Percentiles rank a stretch among this genome's conserved stretches.
phyloP scores from a whole-genome alignment of 345 rosid genomes.

The Heritiera fomes region DNA sequence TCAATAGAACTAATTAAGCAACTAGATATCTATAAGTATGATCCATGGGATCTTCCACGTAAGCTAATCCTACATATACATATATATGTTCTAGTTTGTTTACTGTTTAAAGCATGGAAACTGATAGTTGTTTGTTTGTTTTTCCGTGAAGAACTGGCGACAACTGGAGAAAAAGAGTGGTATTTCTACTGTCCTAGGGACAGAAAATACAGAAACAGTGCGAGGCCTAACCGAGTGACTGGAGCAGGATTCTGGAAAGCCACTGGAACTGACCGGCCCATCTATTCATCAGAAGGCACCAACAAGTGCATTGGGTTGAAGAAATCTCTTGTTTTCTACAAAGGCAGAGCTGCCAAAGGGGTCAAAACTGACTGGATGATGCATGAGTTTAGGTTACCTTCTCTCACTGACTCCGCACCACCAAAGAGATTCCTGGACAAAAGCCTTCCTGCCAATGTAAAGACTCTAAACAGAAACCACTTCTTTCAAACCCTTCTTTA shows the following conservation, averaged over 20 bases:
- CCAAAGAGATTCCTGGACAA: constrained; percentile 52
- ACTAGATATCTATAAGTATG: constrained; percentile 84
- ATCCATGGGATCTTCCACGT: constrained; percentile 98
- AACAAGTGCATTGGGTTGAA: constrained; percentile 82
- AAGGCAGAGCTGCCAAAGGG: constrained; percentile 90
- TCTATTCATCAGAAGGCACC: constrained; percentile 70
- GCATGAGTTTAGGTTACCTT: constrained; percentile 93
- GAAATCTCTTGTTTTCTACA: constrained; percentile 90
- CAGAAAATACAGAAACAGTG: constrained; percentile 86
- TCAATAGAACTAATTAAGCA: constrained; percentile 80
- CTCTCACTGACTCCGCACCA: constrained; percentile 47
- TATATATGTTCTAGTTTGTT: not conserved
- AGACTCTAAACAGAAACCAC: not conserved
- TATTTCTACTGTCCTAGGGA: constrained; percentile 88
- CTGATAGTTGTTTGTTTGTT: not conserved
- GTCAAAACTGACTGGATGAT: constrained; percentile 97
- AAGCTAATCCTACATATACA: constrained; percentile 21
- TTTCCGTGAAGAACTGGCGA: constrained; percentile 52
- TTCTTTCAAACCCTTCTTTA: not conserved
- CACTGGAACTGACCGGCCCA: constrained; percentile 89
- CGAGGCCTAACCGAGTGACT: constrained; percentile 85
- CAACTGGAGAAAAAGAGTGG: constrained; percentile 85
- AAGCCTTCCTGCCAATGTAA: constrained; percentile 63
- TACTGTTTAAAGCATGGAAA: not conserved
- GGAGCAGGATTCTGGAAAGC: constrained; percentile 96